phyloP scores from a whole-genome alignment of 371 early-diverging fungal species.

The Entomophthora muscae region DNA sequence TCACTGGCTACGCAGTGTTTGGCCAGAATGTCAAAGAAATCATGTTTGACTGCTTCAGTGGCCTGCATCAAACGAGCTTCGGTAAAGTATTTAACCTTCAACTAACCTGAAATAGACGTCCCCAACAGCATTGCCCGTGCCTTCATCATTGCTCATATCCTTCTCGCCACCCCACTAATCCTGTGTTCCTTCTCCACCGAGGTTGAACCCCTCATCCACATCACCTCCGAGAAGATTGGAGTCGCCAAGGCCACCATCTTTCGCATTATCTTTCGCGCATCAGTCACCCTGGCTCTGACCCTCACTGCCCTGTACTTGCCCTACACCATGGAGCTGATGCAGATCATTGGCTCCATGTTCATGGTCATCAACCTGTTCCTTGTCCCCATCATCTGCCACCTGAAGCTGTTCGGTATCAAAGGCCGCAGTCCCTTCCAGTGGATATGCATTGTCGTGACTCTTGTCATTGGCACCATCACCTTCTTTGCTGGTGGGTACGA shows the following conservation, averaged over 20 bases:
- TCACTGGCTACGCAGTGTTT: conserved; percentile 37
- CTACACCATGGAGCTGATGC: conserved; percentile 64
- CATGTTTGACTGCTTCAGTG: not conserved
- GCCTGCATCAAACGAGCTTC: too few species aligned
- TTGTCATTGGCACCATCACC: not conserved
- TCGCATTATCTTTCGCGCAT: conserved; percentile 34
- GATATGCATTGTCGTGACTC: not conserved
- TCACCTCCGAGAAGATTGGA: conserved; percentile 7
- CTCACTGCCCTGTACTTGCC: conserved; percentile 47
- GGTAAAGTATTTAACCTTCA: not conserved
- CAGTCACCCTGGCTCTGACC: conserved; percentile 27
- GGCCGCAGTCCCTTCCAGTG: not conserved
- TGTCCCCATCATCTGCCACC: conserved; percentile 59
- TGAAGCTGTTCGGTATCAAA: conserved; percentile 42
- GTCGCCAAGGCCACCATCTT: conserved; percentile 23
- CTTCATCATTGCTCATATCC: conserved; percentile 61
- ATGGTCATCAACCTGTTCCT: conserved; percentile 61
- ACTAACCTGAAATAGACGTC: not conserved
- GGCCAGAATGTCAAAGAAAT: not conserved
- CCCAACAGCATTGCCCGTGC: conserved; percentile 14
- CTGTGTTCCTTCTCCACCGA: conserved; percentile 63
- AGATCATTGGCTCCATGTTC: conserved; percentile 58
- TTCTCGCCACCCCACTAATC: conserved; percentile 60
- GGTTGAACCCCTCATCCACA: conserved; percentile 33
- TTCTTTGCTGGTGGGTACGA: not conserved